phyloP scores from a whole-genome alignment of 2,329 filamentous ascomycete genomes.

The Hypoxylon sp. region DNA sequence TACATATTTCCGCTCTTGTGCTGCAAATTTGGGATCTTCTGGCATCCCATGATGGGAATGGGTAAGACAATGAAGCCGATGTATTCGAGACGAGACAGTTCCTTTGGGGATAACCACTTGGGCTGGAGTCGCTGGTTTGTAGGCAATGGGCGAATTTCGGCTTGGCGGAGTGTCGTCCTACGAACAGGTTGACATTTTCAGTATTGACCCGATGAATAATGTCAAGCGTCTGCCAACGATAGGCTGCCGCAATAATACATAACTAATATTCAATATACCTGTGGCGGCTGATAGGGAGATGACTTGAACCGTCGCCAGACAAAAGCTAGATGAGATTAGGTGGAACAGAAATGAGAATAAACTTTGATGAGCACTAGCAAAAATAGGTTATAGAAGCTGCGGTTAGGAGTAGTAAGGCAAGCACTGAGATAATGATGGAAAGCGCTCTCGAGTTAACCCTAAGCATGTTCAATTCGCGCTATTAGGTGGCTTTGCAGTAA shows the following conservation, averaged over 20 bases:
- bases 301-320: neutral
- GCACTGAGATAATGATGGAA: conserved; percentile 42
- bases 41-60: conserved; percentile 40
- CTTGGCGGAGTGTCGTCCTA: conserved; percentile 32
- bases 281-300: conserved; percentile 14
- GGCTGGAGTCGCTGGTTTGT: conserved; percentile 26
- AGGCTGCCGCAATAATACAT: conserved; percentile 21
- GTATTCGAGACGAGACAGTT: conserved; percentile 55
- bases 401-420: conserved; percentile 15
- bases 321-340: conserved; percentile 8
- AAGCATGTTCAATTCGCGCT: conserved; percentile 50
- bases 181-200: conserved; percentile 40
- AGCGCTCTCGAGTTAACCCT: conserved; percentile 34
- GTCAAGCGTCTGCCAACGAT: conserved; percentile 8
- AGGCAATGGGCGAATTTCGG: conserved; percentile 19
- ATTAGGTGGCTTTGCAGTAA: conserved; percentile 50
- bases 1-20: conserved; percentile 50
- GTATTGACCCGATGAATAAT: conserved; percentile 6
- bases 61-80: conserved; percentile 52
- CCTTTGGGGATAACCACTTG: conserved; percentile 51
- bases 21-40: conserved; percentile 37
- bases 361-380: conserved; percentile 4
- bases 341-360: conserved; percentile 4
- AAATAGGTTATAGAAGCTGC: conserved; percentile 5
- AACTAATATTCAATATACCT: conserved; percentile 23